Evolutionary conservation across 257 asterid species (phyloP).

Genomic region (Scutellaria barbata): DNA sequence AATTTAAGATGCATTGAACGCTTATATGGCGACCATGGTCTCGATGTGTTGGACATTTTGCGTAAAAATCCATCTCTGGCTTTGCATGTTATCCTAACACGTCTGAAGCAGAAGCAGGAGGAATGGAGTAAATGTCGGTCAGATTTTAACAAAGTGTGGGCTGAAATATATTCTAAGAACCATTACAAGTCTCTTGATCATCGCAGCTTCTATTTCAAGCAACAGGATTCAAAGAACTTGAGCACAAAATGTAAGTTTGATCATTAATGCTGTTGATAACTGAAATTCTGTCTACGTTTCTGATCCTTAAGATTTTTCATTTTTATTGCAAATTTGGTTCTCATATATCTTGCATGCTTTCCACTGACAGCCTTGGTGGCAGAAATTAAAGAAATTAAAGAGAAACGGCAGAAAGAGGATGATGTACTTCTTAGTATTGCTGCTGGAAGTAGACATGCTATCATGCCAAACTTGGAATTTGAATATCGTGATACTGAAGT

Average conservation of each 20-base stretch:
- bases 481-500: conserved; percentile 74
- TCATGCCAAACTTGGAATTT: conserved; percentile 75
- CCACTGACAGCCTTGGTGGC: conserved; percentile 69
- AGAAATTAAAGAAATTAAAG: conserved; percentile 92
- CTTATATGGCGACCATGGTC: conserved; percentile 98
- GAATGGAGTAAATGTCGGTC: conserved; percentile 93
- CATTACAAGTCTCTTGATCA: conserved; percentile 97
- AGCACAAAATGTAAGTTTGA: conserved; percentile 84
- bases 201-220: conserved; percentile 98
- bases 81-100: conserved; percentile 83
- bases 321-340: conserved; percentile 27
- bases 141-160: conserved; percentile 97
- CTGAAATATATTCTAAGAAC: conserved; percentile 90
- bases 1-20: conserved; percentile 96
- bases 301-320: not conserved
- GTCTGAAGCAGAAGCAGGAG: conserved; percentile 97
- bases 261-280: conserved; percentile 19
- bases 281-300: conserved; percentile 2
- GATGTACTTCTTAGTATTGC: conserved; percentile 70
- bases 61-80: conserved; percentile 81
- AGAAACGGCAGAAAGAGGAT: conserved; percentile 80
- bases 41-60: conserved; percentile 89
- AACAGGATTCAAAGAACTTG: conserved; percentile 94
- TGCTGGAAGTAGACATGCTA: conserved; percentile 81
- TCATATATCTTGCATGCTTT: conserved; percentile 38